Evolutionary conservation across 2,329 filamentous ascomycete genomes (phyloP), one percentile per base, ranked within the genome.

Genomic region (Trichoderma cornu-damae): DNA sequence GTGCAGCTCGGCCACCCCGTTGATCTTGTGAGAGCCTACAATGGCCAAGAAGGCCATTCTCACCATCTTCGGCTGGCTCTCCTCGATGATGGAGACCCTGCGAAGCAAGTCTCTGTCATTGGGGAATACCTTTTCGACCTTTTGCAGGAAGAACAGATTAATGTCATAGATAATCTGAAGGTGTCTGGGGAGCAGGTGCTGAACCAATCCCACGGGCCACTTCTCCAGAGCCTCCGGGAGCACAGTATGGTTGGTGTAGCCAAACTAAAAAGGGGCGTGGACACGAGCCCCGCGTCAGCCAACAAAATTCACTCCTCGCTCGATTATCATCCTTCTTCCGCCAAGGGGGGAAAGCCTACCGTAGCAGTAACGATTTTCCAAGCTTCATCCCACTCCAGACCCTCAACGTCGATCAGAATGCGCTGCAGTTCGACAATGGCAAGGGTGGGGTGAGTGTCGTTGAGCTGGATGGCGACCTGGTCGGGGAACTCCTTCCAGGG

Each of bases 241-340:
- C 55, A 99, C 94, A 0, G 94, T 99, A 75, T 99, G 94, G 75
- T 99, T 99, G 62, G 94, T 97, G 77, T 99, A 99, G 62, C 93
- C 90, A 68, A 99, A 99, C 75, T 79, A 64, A n/a, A 64, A 24
- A 18, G 38, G 32, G 38, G 46, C 32, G 22, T 3, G 20, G 9
- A n/a, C 9, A 12, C n/a, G n/a, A n/a, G n/a, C n/a, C n/a, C n/a
- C n/a, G n/a, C n/a, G n/a, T n/a, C n/a, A n/a, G n/a, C n/a, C n/a
- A n/a, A n/a, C n/a, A n/a, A n/a, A n/a, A n/a, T n/a, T n/a, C n/a
- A n/a, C n/a, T n/a, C n/a, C n/a, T n/a, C n/a, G n/a, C n/a, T n/a
- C n/a, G 14, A 43, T 20, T 30, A 11, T 3, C 16, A 11, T 40
- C 24, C 9, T 37, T 30, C 2, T 24, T 5, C 8, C 14, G 22